Conservation (phyloP, 2,329 filamentous ascomycete genomes). For the Trichoderma lentiforme region DNA sequence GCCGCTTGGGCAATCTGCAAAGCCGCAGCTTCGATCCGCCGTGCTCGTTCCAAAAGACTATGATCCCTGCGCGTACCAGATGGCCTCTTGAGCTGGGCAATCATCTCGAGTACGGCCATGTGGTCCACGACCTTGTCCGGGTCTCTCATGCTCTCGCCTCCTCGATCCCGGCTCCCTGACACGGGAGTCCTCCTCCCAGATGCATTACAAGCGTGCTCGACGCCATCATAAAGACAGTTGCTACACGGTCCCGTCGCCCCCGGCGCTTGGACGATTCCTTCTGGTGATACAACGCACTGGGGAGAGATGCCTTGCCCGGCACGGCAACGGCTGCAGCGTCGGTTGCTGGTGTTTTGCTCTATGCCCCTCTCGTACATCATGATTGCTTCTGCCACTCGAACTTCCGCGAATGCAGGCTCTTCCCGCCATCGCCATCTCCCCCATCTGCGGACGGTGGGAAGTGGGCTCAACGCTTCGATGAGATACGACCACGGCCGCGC, state of each 20-base stretch:
- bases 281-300: constrained; percentile 26
- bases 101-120: constrained; percentile 29
- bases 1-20: constrained; percentile 27
- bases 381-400: constrained; percentile 23
- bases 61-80: constrained; percentile 21
- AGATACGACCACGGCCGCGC: constrained; percentile 18
- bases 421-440: constrained; percentile 25
- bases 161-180: constrained; percentile 14
- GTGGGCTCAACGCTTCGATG: constrained; percentile 16
- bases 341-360: constrained; percentile 18
- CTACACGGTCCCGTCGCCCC: constrained; percentile 23
- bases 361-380: constrained; percentile 28
- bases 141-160: constrained; percentile 20
- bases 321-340: constrained; percentile 24
- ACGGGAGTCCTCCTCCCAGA: constrained; percentile 18
- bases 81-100: constrained; percentile 25
- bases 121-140: constrained; percentile 26
- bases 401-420: constrained; percentile 18
- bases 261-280: constrained; percentile 17
- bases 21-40: constrained; percentile 27
- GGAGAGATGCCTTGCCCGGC: constrained; percentile 25
- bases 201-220: constrained; percentile 15
- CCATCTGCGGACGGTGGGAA: constrained; percentile 21
- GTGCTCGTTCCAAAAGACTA: constrained; percentile 24
- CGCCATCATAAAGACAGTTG: constrained; percentile 27